Conservation (phyloP, 805 yeast species). For the Pichia gijzeniarum region DNA sequence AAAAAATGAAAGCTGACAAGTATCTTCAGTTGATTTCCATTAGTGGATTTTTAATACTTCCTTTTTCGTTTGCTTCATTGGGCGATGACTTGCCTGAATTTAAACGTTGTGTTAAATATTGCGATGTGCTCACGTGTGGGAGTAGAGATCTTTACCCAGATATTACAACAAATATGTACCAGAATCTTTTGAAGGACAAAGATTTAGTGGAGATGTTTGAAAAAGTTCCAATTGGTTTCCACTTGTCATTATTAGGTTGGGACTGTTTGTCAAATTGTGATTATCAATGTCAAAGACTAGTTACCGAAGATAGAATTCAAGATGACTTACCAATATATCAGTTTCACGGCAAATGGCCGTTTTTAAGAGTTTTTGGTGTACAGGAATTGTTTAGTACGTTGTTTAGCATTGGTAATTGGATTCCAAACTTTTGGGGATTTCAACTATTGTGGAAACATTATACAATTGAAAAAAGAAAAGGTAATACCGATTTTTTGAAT, state of each 20-base stretch:
- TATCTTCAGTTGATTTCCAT: neutral
- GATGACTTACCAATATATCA: slow-evolving; percentile 58
- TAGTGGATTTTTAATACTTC: neutral
- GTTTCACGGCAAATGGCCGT: slow-evolving; percentile 99
- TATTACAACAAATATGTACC: slow-evolving; percentile 21
- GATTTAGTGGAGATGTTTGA: slow-evolving; percentile 34
- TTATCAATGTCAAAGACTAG: slow-evolving; percentile 79
- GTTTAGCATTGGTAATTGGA: slow-evolving; percentile 66
- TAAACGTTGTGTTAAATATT: slow-evolving; percentile 47
- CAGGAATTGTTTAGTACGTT: slow-evolving; percentile 81
- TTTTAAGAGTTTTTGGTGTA: slow-evolving; percentile 62
- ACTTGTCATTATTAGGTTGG: slow-evolving; percentile 55
- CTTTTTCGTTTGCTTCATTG: slow-evolving; percentile 37
- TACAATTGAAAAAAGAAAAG: slow-evolving; percentile 15
- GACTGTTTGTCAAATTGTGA: slow-evolving; percentile 78
- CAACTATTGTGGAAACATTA: slow-evolving; percentile 26
- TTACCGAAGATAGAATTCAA: slow-evolving; percentile 50
- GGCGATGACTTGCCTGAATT: slow-evolving; percentile 60
- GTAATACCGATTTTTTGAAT: slow-evolving; percentile 21
- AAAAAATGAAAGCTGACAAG: neutral
- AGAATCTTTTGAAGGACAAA: slow-evolving; percentile 25
- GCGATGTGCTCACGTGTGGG: slow-evolving; percentile 33
- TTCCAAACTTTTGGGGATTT: slow-evolving; percentile 55
- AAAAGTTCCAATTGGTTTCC: slow-evolving; percentile 34
- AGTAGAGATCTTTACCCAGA: slow-evolving; percentile 21